A percentile compares a stretch with the other conserved stretches of the same genome.
Conservation (phyloP, 257 asterid species). For the Coffea eugenioides region DNA sequence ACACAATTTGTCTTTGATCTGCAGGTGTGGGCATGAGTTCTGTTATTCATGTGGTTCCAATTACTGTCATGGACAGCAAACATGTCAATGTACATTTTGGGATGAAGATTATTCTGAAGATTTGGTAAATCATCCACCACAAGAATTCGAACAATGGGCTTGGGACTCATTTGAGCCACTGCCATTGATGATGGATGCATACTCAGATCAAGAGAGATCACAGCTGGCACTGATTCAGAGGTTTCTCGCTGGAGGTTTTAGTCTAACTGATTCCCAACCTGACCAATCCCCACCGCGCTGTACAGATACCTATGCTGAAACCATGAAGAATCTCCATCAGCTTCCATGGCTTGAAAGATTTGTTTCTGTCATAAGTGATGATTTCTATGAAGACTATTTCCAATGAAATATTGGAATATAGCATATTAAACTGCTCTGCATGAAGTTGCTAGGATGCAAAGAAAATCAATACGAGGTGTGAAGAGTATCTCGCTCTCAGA, state of each 20-base stretch:
- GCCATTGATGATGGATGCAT: constrained; percentile 73
- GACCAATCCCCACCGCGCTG: constrained; percentile 65
- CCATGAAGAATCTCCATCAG: constrained; percentile 92
- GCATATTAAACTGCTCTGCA: neutral
- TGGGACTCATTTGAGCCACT: constrained; percentile 86
- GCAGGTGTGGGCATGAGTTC: constrained; percentile 86
- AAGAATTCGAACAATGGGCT: constrained; percentile 78
- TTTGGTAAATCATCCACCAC: constrained; percentile 40
- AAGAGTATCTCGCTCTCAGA: constrained; percentile 32
- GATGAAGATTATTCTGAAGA: constrained; percentile 52
- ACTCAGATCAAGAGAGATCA: constrained; percentile 93
- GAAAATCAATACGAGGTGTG: neutral
- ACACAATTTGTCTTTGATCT: neutral
- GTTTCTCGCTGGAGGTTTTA: constrained; percentile 83
- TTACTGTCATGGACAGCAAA: constrained; percentile 50
- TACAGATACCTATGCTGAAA: constrained; percentile 78
- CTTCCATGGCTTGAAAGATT: constrained; percentile 98
- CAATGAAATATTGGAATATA: constrained; percentile 38
- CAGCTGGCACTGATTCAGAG: constrained; percentile 88
- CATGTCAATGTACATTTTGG: constrained; percentile 71
- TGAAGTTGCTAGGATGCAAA: neutral
- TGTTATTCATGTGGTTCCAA: constrained; percentile 81
- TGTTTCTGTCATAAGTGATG: constrained; percentile 82
- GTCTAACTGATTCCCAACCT: constrained; percentile 56
- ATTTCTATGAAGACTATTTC: constrained; percentile 68